Evolutionary conservation across 495 filamentous ascomycete genomes (phyloP).

Genomic region (Aspergillus asperescens): DNA sequence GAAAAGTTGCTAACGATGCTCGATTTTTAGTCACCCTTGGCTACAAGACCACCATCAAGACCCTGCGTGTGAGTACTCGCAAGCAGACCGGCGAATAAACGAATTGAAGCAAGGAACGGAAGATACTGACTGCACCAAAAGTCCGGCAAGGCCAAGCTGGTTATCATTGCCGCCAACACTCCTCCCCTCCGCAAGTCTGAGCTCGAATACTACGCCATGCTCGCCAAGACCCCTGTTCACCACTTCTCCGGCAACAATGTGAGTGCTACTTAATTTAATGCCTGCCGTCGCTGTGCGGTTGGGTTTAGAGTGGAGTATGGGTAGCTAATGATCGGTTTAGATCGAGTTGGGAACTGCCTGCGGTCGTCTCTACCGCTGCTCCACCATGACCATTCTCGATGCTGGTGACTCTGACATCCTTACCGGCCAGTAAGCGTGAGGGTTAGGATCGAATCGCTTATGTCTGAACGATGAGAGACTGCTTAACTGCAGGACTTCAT

Average conservation of each 20-base stretch:
- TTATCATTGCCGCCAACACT: conserved; percentile 85
- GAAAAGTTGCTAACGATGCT: conserved; percentile 2
- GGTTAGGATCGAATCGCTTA: conserved; percentile 15
- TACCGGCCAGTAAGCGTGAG: conserved; percentile 43
- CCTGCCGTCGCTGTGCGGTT: background rate
- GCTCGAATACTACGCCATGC: conserved; percentile 89
- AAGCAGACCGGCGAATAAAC: background rate
- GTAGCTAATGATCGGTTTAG: conserved; percentile 41
- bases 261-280: conserved; percentile 38
- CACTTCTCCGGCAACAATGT: conserved; percentile 98
- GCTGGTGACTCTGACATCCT: conserved; percentile 98
- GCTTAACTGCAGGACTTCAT: conserved; percentile 6
- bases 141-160: conserved; percentile 57
- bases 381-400: conserved; percentile 91
- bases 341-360: conserved; percentile 94
- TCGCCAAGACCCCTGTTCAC: conserved; percentile 89
- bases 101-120: background rate
- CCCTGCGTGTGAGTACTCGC: conserved; percentile 58
- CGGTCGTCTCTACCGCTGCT: conserved; percentile 79
- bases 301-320: background rate
- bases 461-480: conserved; percentile 20
- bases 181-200: conserved; percentile 93
- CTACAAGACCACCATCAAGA: conserved; percentile 96
- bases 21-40: conserved; percentile 64
- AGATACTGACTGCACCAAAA: conserved; percentile 8